phyloP scores from a whole-genome alignment of 2,329 filamentous ascomycete genomes.

The Berkeleyomyces basicola region DNA sequence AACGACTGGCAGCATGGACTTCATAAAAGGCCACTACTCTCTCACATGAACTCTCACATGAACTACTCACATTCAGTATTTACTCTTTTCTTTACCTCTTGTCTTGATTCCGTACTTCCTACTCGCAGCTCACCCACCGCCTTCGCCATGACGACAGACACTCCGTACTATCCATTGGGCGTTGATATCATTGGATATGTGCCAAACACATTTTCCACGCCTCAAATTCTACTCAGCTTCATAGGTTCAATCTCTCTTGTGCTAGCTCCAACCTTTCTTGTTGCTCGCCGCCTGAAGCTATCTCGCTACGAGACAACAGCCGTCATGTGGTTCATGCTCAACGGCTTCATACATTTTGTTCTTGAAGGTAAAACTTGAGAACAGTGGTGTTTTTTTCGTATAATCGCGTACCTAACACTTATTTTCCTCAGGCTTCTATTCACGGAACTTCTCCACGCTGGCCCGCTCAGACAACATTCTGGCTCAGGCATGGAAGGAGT shows the following conservation, averaged over 20 bases:
- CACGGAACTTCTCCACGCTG: constrained; percentile 27
- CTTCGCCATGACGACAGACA: constrained; percentile 19
- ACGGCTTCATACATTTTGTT: constrained; percentile 33
- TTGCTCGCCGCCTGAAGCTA: constrained; percentile 39
- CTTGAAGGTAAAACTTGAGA: constrained; percentile 23
- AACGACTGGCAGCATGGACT: too few species aligned
- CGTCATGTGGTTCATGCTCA: constrained; percentile 62
- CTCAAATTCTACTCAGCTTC: constrained; percentile 43
- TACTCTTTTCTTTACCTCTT: not conserved
- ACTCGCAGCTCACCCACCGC: not conserved
- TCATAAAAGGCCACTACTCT: not conserved
- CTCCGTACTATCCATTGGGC: constrained; percentile 58
- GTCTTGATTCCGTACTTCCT: not conserved
- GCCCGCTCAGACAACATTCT: constrained; percentile 27
- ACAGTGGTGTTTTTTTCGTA: not conserved
- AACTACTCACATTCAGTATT: not conserved
- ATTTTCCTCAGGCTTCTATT: constrained; percentile 29
- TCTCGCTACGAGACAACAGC: constrained; percentile 37
- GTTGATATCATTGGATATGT: constrained; percentile 45
- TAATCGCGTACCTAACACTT: not conserved
- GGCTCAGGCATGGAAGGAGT: constrained; percentile 41
- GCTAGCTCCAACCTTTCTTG: constrained; percentile 36
- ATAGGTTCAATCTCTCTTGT: constrained; percentile 37
- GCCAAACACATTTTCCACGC: constrained; percentile 46
- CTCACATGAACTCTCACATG: not conserved